A percentile compares a stretch with the other conserved stretches of the same genome.
Evolutionary conservation across 768 basidiomycete genomes (phyloP).

Genomic region (Termitomyces sp.): DNA sequence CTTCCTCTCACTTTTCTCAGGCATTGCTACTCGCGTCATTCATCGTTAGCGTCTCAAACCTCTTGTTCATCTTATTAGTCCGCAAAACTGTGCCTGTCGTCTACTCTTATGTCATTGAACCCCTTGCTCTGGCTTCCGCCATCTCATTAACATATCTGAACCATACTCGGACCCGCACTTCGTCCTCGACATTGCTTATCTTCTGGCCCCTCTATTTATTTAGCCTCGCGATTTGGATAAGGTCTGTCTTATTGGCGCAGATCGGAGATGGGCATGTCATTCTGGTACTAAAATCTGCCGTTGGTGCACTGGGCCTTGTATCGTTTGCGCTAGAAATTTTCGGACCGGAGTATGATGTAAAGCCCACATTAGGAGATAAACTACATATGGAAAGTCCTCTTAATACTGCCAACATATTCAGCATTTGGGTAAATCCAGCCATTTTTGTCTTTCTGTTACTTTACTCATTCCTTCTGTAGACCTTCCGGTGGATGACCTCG

Average conservation of each 20-base stretch:
- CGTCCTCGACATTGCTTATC: constrained; percentile 67
- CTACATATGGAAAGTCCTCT: constrained; percentile 58
- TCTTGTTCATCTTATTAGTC: constrained; percentile 30
- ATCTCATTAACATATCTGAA: constrained; percentile 55
- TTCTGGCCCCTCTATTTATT: constrained; percentile 74
- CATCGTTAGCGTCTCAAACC: constrained; percentile 36
- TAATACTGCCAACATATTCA: constrained; percentile 75
- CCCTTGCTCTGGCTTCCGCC: constrained; percentile 42
- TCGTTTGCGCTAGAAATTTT: constrained; percentile 63
- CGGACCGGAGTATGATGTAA: constrained; percentile 52
- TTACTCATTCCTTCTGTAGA: constrained; percentile 26
- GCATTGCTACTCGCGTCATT: constrained; percentile 41
- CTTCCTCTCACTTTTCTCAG: constrained; percentile 25
- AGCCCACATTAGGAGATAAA: constrained; percentile 22
- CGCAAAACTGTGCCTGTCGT: constrained; percentile 35
- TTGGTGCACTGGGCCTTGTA: constrained; percentile 39
- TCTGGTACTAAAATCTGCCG: constrained; percentile 37
- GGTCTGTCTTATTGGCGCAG: constrained; percentile 40
- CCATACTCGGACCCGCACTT: constrained; percentile 62
- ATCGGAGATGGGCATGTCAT: constrained; percentile 27
- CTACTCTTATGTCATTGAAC: constrained; percentile 52
- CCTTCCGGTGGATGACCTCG: constrained; percentile 83
- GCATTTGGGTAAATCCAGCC: constrained; percentile 47
- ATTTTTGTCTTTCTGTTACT: background rate
- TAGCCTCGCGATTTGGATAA: constrained; percentile 47